A percentile compares a stretch with the other conserved stretches of the same genome.
Conservation (phyloP, 1,139 yeast species). For the Magnusiomyces ingens region DNA sequence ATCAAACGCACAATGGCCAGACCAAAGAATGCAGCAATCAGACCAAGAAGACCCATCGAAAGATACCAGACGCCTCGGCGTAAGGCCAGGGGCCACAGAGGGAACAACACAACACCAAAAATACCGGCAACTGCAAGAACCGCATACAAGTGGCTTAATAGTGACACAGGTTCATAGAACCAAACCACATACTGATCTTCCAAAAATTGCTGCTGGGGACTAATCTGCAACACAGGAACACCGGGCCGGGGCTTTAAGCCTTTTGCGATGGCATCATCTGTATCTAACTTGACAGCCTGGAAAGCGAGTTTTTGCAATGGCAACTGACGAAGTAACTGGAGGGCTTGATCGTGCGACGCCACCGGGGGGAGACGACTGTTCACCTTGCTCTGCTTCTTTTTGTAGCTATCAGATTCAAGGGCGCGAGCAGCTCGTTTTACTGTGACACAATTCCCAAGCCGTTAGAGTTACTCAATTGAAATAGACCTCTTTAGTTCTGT, state of each 20-base stretch:
- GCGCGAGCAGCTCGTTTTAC: slow-evolving; percentile 76
- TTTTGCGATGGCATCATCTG: slow-evolving; percentile 59
- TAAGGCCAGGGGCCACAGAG: slow-evolving; percentile 92
- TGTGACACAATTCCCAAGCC: background rate
- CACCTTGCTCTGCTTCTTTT: slow-evolving; percentile 45
- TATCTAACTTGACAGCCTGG: slow-evolving; percentile 55
- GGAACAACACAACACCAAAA: slow-evolving; percentile 78
- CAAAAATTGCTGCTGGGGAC: slow-evolving; percentile 60
- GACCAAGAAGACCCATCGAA: slow-evolving; percentile 68
- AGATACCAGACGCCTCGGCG: slow-evolving; percentile 87
- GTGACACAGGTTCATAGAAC: slow-evolving; percentile 75
- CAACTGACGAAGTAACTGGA: slow-evolving; percentile 55
- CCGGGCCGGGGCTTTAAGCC: slow-evolving; percentile 63
- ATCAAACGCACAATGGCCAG: slow-evolving; percentile 76
- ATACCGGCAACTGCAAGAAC: slow-evolving; percentile 58
- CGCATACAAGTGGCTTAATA: slow-evolving; percentile 56
- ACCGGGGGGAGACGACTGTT: slow-evolving; percentile 56
- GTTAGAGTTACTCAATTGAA: background rate
- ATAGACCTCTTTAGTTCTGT: background rate
- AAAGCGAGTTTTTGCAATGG: slow-evolving; percentile 70
- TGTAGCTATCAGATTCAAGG: slow-evolving; percentile 65
- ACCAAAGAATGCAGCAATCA: slow-evolving; percentile 68
- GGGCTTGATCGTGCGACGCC: slow-evolving; percentile 48
- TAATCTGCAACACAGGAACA: slow-evolving; percentile 62
- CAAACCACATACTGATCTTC: slow-evolving; percentile 84